Base-by-base conservation (phyloP, 1,284 basidiomycete genomes). In the Puccinia hordei region DNA sequence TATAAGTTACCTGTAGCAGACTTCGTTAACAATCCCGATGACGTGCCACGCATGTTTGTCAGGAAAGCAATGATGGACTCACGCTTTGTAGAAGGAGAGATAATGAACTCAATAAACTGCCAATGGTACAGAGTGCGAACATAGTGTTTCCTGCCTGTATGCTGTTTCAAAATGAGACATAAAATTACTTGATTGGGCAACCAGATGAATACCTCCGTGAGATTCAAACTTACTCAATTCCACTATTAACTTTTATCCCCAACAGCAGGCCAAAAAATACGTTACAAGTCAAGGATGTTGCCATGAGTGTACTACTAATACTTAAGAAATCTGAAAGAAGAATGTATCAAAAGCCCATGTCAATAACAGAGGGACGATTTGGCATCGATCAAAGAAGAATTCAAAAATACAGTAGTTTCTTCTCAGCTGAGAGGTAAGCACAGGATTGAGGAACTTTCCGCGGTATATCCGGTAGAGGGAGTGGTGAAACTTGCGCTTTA, bases 81-180 rank as follows among this genome's bases (percentile, higher is more conserved):
- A 59, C 57, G 17, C 57, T 59, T 59, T 59, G 57, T 33, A 59
- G 24, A 24, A 59, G 30, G 24, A 59, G 57, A 10, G 57, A 59
- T 27, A 59, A 12, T 22, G 57, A 59, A 27, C 30, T 59, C 24
- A 59, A 33, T 33, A 59, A 59, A 33, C 24, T 59, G 57, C 57
- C 57, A 24, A 15, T 8, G 9, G 57, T 33, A 33, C 57, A 27
- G 24, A 59, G 57, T 24, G 24, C 57, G 22, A 59, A 59, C 57
- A 27, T 27, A 2, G n/a, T 33, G 57, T 27, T 59, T 22, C 24
- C 57, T 15, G 57, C 57, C 30, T 24, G 30, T 59, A 24, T 33
- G 57, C 30, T 59, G 57, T 59, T 59, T 9, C 57, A 5, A 33
- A n/a, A 59, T 41, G 17, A 15, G 8, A 49, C 17, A 5, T 49